Evolutionary conservation across 768 basidiomycete species (phyloP).

Genomic region (Lactifluus pinguis): DNA sequence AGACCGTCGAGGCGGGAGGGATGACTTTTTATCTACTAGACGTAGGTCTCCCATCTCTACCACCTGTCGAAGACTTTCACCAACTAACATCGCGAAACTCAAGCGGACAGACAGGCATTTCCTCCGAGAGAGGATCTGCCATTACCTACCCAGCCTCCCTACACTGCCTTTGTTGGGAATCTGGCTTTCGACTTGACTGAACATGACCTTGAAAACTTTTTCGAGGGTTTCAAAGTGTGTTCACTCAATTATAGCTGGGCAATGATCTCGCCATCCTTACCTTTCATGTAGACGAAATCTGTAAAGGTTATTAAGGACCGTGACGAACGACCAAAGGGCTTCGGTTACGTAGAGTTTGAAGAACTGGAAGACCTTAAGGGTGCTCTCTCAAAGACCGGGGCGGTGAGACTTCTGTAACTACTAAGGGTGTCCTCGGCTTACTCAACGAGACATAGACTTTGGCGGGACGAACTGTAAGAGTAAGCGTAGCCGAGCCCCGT

Average conservation of each 20-base stretch:
- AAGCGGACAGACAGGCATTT: constrained; percentile 47
- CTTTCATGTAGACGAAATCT: constrained; percentile 50
- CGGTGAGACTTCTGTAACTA: constrained; percentile 37
- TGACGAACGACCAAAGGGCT: constrained; percentile 94
- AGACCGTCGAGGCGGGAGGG: constrained; percentile 40
- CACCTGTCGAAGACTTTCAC: not conserved
- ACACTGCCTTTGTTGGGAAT: constrained; percentile 95
- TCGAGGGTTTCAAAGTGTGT: constrained; percentile 52
- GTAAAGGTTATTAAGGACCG: constrained; percentile 90
- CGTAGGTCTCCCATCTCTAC: constrained; percentile 35
- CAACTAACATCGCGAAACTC: not conserved
- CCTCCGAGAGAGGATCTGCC: constrained; percentile 85
- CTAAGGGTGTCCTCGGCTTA: not conserved
- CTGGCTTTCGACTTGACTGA: constrained; percentile 89
- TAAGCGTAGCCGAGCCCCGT: constrained; percentile 97
- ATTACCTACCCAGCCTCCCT: constrained; percentile 91
- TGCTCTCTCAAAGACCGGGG: constrained; percentile 62
- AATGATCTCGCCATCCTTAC: not conserved
- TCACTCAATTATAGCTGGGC: not conserved
- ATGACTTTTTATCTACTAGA: constrained; percentile 57
- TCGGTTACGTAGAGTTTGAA: constrained; percentile 95
- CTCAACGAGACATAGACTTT: constrained; percentile 38
- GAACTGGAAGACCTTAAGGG: constrained; percentile 79
- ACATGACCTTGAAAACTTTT: constrained; percentile 72
- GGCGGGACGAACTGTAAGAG: constrained; percentile 71